Evolutionary conservation across 2,329 filamentous ascomycete species (phyloP), one percentile per base, ranked within the genome.

Genomic region (Pleurostoma richardsiae): DNA sequence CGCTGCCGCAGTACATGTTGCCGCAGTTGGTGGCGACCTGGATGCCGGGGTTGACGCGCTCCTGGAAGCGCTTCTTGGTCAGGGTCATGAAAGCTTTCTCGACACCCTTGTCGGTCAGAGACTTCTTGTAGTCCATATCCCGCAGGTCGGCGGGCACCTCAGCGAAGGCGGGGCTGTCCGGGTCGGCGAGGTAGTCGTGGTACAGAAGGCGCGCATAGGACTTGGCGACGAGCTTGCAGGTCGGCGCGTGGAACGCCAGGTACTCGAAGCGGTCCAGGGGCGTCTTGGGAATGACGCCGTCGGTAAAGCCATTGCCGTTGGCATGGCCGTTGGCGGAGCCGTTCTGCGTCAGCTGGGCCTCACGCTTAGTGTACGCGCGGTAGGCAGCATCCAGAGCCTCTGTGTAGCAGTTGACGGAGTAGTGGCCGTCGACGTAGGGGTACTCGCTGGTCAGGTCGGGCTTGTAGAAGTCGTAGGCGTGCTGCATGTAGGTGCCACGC

Each of bases 401-500:
- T 54, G 77, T 87, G 72, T 92, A 92, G 79, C 88, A 92, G 68
- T 74, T 85, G 65, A 90, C 68, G 42, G 88, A 92, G 77, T 83
- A 90, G 68, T 91, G 87, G 51, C 88, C 88, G 59, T 92, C 88
- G 49, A 92, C 88, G 62, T 88, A 84, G 54, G 88, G 88, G 73
- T 92, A 92, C 72, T 92, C 88, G 79, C 85, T 89, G 61, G 87
- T 87, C 56, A 92, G 75, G 69, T 92, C 88, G 60, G 88, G 87
- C 83, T 92, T 92, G 82, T 90, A 92, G 68, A 92, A 92, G 69
- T 92, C 88, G 69, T 92, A 94, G 59, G 84, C 85, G 71, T 92
- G 88, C 67, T 84, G 77, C 83, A 91, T 85, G 75, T 88, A 90
- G 59, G 77, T 84, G 63, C 85, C 88, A 61, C 88, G 84, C 63